Evolutionary conservation across 768 basidiomycete species (phyloP).

Genomic region (Serpula lacrymans): DNA sequence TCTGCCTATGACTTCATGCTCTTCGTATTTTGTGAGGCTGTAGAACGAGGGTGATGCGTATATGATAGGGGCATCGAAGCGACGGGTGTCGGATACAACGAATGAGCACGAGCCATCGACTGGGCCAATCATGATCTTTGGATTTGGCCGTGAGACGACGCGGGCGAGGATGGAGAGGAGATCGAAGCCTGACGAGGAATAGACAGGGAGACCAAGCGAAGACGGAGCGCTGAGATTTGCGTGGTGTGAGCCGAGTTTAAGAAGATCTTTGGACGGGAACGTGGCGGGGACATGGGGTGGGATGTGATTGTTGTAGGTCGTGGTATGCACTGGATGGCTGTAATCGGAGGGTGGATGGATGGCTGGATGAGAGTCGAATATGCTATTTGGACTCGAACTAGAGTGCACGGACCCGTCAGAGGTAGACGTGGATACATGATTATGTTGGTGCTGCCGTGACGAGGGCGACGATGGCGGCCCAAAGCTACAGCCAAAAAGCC

Average conservation of each 20-base stretch:
- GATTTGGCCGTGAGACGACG: conserved; percentile 70
- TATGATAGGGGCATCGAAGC: conserved; percentile 83
- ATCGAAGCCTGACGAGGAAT: conserved; percentile 91
- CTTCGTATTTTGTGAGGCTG: conserved; percentile 68
- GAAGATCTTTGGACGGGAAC: neutral
- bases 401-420: neutral
- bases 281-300: neutral
- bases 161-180: conserved; percentile 77
- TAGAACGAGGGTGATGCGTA: conserved; percentile 88
- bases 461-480: conserved; percentile 12
- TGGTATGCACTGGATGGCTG: no score
- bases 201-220: conserved; percentile 53
- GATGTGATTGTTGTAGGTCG: no score
- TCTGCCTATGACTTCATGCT: conserved; percentile 75
- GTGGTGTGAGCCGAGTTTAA: conserved; percentile 3
- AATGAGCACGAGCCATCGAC: conserved; percentile 94
- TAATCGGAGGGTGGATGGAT: neutral
- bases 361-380: conserved; percentile 6
- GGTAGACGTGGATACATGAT: neutral
- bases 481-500: conserved; percentile 23
- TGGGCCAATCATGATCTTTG: conserved; percentile 77
- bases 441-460: conserved; percentile 11
- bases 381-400: no score
- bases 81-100: conserved; percentile 79
- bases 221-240: conserved; percentile 25